phyloP scores from a whole-genome alignment of 495 filamentous ascomycete species.

The Neurospora terricola region DNA sequence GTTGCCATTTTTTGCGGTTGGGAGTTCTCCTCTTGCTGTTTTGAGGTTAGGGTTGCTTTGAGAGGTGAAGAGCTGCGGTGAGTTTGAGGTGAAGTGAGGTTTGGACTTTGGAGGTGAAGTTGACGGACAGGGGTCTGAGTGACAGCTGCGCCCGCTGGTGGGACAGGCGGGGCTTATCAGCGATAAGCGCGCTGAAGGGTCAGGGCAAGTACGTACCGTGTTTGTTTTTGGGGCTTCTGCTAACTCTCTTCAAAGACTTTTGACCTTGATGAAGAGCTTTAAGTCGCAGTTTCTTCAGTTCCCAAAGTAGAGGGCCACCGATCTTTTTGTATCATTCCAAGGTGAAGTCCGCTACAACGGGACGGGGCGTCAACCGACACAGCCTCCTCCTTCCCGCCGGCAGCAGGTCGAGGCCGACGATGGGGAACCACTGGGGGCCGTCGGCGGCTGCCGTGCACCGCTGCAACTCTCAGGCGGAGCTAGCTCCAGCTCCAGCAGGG shows the following conservation, averaged over 20 bases:
- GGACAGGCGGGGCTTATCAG: background rate
- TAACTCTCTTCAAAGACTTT: background rate
- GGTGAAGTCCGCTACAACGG: background rate
- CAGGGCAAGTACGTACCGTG: background rate
- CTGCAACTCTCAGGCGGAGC: background rate
- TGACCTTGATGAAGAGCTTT: background rate
- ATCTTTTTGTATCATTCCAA: background rate
- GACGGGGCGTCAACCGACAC: background rate
- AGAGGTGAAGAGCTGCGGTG: background rate
- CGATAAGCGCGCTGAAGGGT: background rate
- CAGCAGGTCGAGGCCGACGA: background rate
- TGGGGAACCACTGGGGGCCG: background rate
- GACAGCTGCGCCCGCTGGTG: background rate
- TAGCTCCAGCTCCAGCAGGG: background rate
- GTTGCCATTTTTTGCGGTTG: slow-evolving; percentile 3
- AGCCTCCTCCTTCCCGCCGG: background rate
- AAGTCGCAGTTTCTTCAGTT: background rate
- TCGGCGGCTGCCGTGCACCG: background rate
- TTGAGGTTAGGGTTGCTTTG: background rate
- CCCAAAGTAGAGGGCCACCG: background rate
- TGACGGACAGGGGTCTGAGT: background rate
- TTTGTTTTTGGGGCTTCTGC: background rate
- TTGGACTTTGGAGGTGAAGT: background rate
- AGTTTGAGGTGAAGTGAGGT: background rate
- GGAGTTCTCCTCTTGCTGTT: background rate